Evolutionary conservation across 2,329 filamentous ascomycete species (phyloP).

Genomic region (Claviceps digitariae): DNA sequence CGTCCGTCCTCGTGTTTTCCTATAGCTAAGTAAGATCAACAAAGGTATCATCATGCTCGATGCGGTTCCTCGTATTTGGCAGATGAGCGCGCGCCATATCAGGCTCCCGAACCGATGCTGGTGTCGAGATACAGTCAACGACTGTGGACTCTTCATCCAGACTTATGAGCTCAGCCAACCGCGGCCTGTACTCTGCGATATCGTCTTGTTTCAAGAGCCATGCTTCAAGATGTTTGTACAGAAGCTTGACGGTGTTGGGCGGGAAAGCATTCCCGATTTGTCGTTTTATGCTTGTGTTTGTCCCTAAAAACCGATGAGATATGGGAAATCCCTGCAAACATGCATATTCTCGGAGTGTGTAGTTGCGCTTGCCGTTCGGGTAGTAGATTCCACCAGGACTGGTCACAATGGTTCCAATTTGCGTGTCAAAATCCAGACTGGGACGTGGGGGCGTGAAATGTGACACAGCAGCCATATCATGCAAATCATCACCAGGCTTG

Average conservation of each 20-base stretch:
- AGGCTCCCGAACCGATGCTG: neutral
- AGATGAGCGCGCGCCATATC: neutral
- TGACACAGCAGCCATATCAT: constrained; percentile 20
- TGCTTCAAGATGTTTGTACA: constrained; percentile 34
- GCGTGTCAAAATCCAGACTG: constrained; percentile 32
- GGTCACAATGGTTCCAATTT: constrained; percentile 50
- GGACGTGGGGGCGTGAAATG: constrained; percentile 16
- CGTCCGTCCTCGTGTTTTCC: too few relatives aligned
- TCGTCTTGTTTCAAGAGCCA: constrained; percentile 33
- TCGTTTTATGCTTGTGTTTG: constrained; percentile 29
- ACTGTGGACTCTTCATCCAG: constrained; percentile 12
- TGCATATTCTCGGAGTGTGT: constrained; percentile 56
- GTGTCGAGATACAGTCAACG: constrained; percentile 4
- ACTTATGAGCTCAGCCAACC: constrained; percentile 11
- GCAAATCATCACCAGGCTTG: constrained; percentile 20
- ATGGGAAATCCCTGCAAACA: constrained; percentile 56
- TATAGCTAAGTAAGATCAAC: neutral
- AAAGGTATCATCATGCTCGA: neutral
- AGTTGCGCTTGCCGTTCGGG: constrained; percentile 46
- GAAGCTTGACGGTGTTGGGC: constrained; percentile 36
- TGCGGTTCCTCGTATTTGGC: neutral
- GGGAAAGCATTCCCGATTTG: constrained; percentile 77
- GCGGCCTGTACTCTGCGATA: constrained; percentile 11
- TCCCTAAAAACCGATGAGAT: constrained; percentile 41
- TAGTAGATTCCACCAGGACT: constrained; percentile 51